Evolutionary conservation across 2,329 filamentous ascomycete genomes (phyloP), one percentile per base, ranked within the genome.

Genomic region (Alternaria sp.): DNA sequence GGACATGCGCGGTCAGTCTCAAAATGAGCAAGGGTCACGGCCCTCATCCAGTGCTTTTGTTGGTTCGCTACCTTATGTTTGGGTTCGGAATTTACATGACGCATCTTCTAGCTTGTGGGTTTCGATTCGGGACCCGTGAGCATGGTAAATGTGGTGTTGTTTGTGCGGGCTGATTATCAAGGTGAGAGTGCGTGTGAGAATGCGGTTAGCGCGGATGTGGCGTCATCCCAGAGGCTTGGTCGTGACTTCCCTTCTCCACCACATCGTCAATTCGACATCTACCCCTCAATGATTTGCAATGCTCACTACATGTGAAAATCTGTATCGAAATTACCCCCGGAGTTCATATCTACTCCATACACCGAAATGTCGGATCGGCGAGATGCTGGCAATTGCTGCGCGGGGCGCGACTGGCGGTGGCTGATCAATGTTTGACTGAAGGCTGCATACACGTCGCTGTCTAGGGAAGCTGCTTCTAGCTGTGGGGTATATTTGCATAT

Each of bases 161-260:
- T 53, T 41, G 49, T 33, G 49, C 49, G 30, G 12, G 49, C 23
- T 53, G 49, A 53, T 53, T 37, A n/a, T 23, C 30, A 53, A 53
- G 49, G 49, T 41, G 49, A 53, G 25, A 41, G 30, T 41, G 30
- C 14, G 7, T 9, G 1, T 5, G 30, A 11, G 30, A 7, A 53
- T 53, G 28, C 49, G 49, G 30, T 37, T 53, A 41, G 49, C 30
- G 49, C 37, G 37, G 37, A 18, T 18, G 37, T 18, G 15, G 37
- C 37, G n/a, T n/a, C n/a, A 18, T 41, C 3, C 37, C 37, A 41
- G 37, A 41, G 37, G 37, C 2, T 11, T 18, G 37, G 37, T 41
- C 37, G 37, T 41, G 37, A 41, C n/a, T 41, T 41, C 37, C 37
- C n/a, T 41, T 10, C 37, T 41, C 37, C n/a, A 41, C 5, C 37